phyloP scores from a whole-genome alignment of 345 rosid species.

The Salix caprea region DNA sequence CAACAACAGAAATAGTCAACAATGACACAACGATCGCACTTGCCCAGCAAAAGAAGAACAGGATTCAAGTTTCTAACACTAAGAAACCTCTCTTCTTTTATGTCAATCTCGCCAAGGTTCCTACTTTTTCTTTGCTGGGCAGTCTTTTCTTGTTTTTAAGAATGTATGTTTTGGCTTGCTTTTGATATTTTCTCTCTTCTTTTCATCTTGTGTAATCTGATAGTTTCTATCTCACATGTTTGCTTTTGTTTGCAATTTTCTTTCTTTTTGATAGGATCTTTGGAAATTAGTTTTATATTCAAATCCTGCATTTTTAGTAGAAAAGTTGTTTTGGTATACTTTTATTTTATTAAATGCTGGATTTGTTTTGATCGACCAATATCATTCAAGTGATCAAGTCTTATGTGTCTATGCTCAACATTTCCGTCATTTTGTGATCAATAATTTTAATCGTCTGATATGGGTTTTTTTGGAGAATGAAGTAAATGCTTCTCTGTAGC shows the following conservation, averaged over 20 bases:
- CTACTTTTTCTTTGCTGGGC: neutral
- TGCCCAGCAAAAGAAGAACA: constrained; percentile 25
- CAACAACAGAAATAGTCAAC: neutral
- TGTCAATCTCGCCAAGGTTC: constrained; percentile 36
- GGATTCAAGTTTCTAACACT: constrained; percentile 34
- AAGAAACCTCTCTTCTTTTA: constrained; percentile 35
- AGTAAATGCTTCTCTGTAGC: too few species aligned
- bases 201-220: neutral
- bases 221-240: neutral
- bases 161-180: neutral
- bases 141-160: neutral
- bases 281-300: neutral
- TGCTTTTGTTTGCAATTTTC: neutral
- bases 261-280: neutral
- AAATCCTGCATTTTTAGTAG: too few species aligned
- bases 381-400: too few species aligned
- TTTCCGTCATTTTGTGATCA: too few species aligned
- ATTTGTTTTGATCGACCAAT: too few species aligned
- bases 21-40: neutral
- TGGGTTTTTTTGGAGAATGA: too few species aligned
- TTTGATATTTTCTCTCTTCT: neutral
- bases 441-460: too few species aligned
- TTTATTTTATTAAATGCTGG: too few species aligned
- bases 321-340: too few species aligned
- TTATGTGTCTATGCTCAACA: too few species aligned